Percentiles rank a stretch among this genome's conserved stretches.
phyloP scores from a whole-genome alignment of 306 rosid genomes.

The Lupinus albus region DNA sequence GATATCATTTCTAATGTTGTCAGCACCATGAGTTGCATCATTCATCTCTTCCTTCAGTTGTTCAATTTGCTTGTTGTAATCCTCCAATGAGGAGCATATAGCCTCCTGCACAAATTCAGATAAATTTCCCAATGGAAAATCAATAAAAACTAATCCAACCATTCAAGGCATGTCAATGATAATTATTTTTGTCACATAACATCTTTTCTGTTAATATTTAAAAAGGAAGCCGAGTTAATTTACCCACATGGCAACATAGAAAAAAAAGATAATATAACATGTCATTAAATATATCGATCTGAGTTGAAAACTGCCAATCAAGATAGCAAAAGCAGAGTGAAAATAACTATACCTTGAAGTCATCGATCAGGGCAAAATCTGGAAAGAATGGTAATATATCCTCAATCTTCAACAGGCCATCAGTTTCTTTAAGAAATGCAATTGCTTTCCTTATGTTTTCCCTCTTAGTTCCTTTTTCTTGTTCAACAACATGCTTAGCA shows the following conservation, averaged over 20 bases:
- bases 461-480: slow-evolving; percentile 95
- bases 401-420: slow-evolving; percentile 92
- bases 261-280: slow-evolving; percentile 10
- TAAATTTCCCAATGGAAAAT: slow-evolving; percentile 11
- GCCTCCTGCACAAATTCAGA: slow-evolving; percentile 70
- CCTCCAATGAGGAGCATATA: slow-evolving; percentile 91
- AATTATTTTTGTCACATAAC: slow-evolving; percentile 20
- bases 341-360: slow-evolving; percentile 74
- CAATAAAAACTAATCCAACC: slow-evolving; percentile 29
- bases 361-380: slow-evolving; percentile 93
- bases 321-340: slow-evolving; percentile 32
- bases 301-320: slow-evolving; percentile 19
- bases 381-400: slow-evolving; percentile 97
- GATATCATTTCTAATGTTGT: slow-evolving; percentile 93
- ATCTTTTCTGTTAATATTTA: slow-evolving; percentile 27
- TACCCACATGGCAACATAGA: slow-evolving; percentile 7
- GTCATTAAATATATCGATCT: neutral
- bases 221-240: slow-evolving; percentile 23
- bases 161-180: slow-evolving; percentile 5
- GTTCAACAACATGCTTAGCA: slow-evolving; percentile 93
- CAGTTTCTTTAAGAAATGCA: slow-evolving; percentile 99
- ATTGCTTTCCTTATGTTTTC: slow-evolving; percentile 96
- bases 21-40: slow-evolving; percentile 97
- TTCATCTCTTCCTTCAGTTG: slow-evolving; percentile 93
- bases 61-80: slow-evolving; percentile 98